Conservation (phyloP, 805 yeast species). For the Candida pseudoglaebosa region DNA sequence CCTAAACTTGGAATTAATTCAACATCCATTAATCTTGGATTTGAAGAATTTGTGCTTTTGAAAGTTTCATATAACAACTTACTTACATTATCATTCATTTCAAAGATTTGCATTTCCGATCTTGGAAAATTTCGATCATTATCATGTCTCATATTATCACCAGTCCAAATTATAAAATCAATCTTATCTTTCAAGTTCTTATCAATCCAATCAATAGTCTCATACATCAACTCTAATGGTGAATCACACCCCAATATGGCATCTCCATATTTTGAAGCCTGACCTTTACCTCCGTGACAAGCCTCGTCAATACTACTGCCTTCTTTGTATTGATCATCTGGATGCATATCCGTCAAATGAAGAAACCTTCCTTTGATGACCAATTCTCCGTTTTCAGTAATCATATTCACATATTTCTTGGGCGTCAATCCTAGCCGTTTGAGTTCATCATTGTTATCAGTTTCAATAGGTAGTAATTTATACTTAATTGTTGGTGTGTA, state of each 20-base stretch:
- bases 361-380: slow-evolving; percentile 69
- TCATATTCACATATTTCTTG: slow-evolving; percentile 24
- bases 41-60: slow-evolving; percentile 41
- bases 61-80: slow-evolving; percentile 50
- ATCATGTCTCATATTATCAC: slow-evolving; percentile 84
- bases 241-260: slow-evolving; percentile 77
- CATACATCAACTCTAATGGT: slow-evolving; percentile 56
- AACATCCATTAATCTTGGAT: slow-evolving; percentile 43
- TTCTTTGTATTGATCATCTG: slow-evolving; percentile 61
- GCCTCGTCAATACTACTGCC: slow-evolving; percentile 43
- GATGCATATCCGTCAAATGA: slow-evolving; percentile 86
- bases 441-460: slow-evolving; percentile 7
- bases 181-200: slow-evolving; percentile 66
- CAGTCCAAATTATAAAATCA: slow-evolving; percentile 88
- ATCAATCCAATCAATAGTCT: slow-evolving; percentile 64
- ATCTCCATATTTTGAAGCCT: slow-evolving; percentile 68
- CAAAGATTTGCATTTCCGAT: slow-evolving; percentile 66
- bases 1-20: slow-evolving; percentile 70
- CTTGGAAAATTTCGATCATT: slow-evolving; percentile 73
- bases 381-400: slow-evolving; percentile 20
- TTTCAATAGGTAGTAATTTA: slow-evolving; percentile 7
- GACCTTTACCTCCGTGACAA: slow-evolving; percentile 59
- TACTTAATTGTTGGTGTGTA: not conserved
- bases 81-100: slow-evolving; percentile 59
- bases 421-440: slow-evolving; percentile 30